Evolutionary conservation across 495 filamentous ascomycete species (phyloP).

Genomic region (Tuber aestivum): DNA sequence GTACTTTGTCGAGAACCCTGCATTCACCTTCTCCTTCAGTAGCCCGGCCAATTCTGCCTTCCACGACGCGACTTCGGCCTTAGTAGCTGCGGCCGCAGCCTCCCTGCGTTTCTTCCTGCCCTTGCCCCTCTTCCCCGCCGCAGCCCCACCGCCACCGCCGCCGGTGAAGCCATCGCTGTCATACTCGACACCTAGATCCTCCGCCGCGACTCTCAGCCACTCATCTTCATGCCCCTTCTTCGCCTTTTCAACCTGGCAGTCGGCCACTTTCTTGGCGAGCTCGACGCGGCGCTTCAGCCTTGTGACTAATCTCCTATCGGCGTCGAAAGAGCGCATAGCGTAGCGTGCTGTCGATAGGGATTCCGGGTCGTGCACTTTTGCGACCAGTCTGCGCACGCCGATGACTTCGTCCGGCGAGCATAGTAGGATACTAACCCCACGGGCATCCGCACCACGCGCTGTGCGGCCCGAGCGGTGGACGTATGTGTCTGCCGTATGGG

Average conservation of each 20-base stretch:
- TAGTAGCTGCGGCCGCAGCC: conserved; percentile 59
- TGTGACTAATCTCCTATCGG: conserved; percentile 72
- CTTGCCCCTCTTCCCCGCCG: conserved; percentile 56
- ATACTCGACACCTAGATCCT: conserved; percentile 90
- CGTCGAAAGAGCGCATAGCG: conserved; percentile 59
- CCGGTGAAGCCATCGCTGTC: conserved; percentile 61
- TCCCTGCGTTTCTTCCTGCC: conserved; percentile 66
- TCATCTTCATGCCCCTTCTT: conserved; percentile 75
- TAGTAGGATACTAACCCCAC: conserved; percentile 75
- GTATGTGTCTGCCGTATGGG: conserved; percentile 83
- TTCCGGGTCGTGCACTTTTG: conserved; percentile 64
- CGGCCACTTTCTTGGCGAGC: conserved; percentile 77
- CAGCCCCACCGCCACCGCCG: conserved; percentile 21
- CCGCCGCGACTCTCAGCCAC: conserved; percentile 76
- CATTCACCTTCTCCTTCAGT: conserved; percentile 72
- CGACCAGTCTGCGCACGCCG: conserved; percentile 73
- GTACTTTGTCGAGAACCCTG: conserved; percentile 87
- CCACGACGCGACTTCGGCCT: conserved; percentile 58
- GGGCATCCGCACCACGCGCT: conserved; percentile 64
- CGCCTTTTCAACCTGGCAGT: conserved; percentile 75
- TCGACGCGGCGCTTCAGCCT: conserved; percentile 66
- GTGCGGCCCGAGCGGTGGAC: conserved; percentile 95
- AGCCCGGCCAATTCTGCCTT: conserved; percentile 59
- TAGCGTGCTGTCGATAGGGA: conserved; percentile 45
- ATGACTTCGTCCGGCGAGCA: conserved; percentile 87